Base-by-base conservation (phyloP, 1,139 yeast species). In the Spathaspora sp. region DNA sequence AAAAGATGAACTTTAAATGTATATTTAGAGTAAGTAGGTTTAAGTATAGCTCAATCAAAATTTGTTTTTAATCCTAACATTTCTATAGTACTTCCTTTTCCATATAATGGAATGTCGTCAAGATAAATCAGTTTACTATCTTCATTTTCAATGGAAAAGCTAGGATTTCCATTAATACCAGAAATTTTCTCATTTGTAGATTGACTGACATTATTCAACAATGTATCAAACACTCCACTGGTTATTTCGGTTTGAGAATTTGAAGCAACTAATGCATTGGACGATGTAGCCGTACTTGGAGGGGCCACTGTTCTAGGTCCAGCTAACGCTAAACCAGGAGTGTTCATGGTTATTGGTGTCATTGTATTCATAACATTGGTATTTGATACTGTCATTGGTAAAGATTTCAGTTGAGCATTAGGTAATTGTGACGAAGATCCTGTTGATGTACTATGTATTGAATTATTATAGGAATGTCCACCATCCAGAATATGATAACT, bases 11-110 rank as follows among this genome's bases (percentile, higher is more conserved):
- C 63, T 67, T 51, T 66, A 57, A 49, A 24, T 41, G n/a, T 26
- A 36, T 43, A n/a, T 38, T 15, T 18, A 20, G 31, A 10, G 5
- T 5, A 11, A 10, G 11, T 10, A 18, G 13, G 7, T 9, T 4
- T 29, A 34, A 41, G 18, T 37, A 31, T 49, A 6, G n/a, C 13
- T 24, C 54, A 55, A 16, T 54, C 61, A 26, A 56, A 44, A 47
- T 67, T 66, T 17, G 64, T 53, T 48, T 61, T 61, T 42, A 69
- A 50, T 17, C 70, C 71, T 45, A 71, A 56, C 58, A 57, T 60
- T 50, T 69, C 74, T 29, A 70, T 67, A n/a, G 75, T 70, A 44
- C 71, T 65, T 16, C 70, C 74, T 52, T 66, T 68, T 2, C 76
- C 76, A 45, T 68, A 68, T 38, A 70, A 56, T 18, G 75, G 75